These are phyloP conservation scores for Medicago ruthenica DNA, from an alignment of 306 rosid species.

Conservation along the genomic window DNA sequence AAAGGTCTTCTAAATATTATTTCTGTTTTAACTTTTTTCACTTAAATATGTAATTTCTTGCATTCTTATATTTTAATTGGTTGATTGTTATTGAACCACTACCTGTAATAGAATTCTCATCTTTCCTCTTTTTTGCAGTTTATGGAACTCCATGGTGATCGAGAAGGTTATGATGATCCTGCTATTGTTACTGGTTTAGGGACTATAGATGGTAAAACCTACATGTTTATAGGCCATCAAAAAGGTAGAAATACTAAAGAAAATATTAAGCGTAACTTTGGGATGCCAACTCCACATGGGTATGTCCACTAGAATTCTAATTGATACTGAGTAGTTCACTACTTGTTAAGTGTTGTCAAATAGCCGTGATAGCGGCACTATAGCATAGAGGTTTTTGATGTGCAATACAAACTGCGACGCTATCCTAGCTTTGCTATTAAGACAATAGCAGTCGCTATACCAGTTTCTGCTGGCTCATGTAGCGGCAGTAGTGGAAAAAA, in stretches of 20 bases:
- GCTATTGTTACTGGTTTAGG: constrained; percentile 97
- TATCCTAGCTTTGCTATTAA: too few relatives aligned
- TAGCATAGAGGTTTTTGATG: too few relatives aligned
- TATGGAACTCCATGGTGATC: constrained; percentile 97
- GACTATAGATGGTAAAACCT: constrained; percentile 76
- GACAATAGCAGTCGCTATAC: too few relatives aligned
- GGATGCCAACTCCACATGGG: constrained; percentile 99
- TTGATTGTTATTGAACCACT: constrained; percentile 42
- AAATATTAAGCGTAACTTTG: constrained; percentile 90
- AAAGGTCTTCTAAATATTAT: constrained; percentile 55
- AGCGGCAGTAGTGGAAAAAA: too few relatives aligned
- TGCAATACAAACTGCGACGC: too few relatives aligned
- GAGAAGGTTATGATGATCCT: constrained; percentile 94
- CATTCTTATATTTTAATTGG: constrained; percentile 22
- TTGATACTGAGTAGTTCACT: constrained; percentile 26
- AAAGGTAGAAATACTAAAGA: constrained; percentile 98
- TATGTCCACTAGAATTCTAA: constrained; percentile 47
- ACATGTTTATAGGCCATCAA: constrained; percentile 98
- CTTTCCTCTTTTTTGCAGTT: constrained; percentile 59
- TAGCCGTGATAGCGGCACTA: too few relatives aligned
- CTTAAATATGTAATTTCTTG: constrained; percentile 25
- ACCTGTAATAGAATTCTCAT: constrained; percentile 29
- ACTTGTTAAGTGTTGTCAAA: constrained; percentile 5
- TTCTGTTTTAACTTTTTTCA: constrained; percentile 13
- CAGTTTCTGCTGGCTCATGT: too few relatives aligned